Percentiles rank a stretch among this genome's conserved stretches.
These are phyloP conservation scores for Rhizopus microsporus DNA, from an alignment of 371 early-diverging fungal species.

Conservation along the genomic window DNA sequence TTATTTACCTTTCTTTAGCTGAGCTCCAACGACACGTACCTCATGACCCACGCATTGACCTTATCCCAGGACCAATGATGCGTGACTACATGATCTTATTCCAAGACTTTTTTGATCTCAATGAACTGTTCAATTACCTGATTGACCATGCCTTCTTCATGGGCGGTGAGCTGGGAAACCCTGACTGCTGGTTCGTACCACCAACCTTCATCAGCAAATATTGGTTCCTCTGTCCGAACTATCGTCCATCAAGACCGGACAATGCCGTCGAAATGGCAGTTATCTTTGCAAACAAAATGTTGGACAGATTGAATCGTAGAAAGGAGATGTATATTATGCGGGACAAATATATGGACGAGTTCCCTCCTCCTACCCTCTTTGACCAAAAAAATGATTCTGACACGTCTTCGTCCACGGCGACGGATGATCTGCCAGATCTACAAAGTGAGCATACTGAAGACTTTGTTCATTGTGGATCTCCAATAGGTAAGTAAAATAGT, in stretches of 20 bases:
- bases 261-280: conserved; percentile 26
- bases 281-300: conserved; percentile 18
- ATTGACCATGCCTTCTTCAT: conserved; percentile 38
- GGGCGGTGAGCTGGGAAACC: conserved; percentile 41
- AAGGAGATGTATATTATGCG: conserved; percentile 29
- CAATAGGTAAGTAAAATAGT: conserved; percentile 3
- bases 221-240: conserved; percentile 33
- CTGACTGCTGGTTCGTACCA: conserved; percentile 37
- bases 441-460: not conserved
- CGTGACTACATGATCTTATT: conserved; percentile 51
- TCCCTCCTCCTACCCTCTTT: conserved; percentile 8
- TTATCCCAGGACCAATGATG: conserved; percentile 46
- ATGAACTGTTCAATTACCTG: conserved; percentile 42
- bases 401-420: no score
- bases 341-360: conserved; percentile 12
- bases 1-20: conserved; percentile 20
- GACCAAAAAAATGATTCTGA: not conserved
- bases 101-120: conserved; percentile 45
- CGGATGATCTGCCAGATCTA: not conserved
- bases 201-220: conserved; percentile 26
- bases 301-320: conserved; percentile 16
- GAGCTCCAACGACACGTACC: conserved; percentile 46
- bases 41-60: conserved; percentile 50
- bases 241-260: conserved; percentile 23
- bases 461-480: not conserved